Conservation (phyloP, 805 yeast genomes). For the Wickerhamomyces bovis region DNA sequence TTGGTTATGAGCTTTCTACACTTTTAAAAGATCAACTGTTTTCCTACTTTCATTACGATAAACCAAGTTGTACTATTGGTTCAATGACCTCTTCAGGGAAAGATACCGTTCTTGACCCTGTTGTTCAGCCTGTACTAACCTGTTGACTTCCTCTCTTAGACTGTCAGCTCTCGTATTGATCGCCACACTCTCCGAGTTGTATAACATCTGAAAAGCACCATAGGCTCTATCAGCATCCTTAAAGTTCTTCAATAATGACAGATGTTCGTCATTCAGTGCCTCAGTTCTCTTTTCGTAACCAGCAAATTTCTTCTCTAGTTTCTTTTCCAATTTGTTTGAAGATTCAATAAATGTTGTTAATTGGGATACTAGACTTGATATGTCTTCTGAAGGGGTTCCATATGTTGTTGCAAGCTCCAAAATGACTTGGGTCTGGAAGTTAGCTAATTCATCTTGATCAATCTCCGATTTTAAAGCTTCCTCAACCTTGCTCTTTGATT, state of each 20-base stretch:
- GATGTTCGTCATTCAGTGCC: conserved; percentile 7
- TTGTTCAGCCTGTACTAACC: conserved; percentile 18
- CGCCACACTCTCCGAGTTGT: conserved; percentile 10
- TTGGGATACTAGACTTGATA: not conserved
- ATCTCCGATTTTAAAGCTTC: conserved; percentile 10
- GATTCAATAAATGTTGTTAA: conserved; percentile 8
- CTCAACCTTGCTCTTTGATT: conserved; percentile 1
- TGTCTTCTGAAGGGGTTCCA: conserved; percentile 3
- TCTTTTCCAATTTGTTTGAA: conserved; percentile 15
- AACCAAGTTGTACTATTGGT: too few relatives aligned
- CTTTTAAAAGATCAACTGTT: too few relatives aligned
- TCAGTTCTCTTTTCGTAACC: conserved; percentile 8
- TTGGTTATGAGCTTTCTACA: too few relatives aligned
- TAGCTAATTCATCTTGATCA: conserved; percentile 2
- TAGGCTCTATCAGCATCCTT: conserved; percentile 19
- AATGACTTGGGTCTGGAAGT: conserved; percentile 9
- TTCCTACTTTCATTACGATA: too few relatives aligned
- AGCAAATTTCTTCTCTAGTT: conserved; percentile 1
- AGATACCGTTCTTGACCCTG: conserved; percentile 18
- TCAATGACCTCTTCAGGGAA: conserved; percentile 5
- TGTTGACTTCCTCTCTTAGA: conserved; percentile 21
- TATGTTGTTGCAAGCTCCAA: conserved; percentile 1
- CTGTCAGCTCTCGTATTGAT: conserved; percentile 8
- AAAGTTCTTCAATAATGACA: conserved; percentile 8
- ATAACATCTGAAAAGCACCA: conserved; percentile 18